phyloP scores from a whole-genome alignment of 306 rosid genomes.

The Quercus suber region DNA sequence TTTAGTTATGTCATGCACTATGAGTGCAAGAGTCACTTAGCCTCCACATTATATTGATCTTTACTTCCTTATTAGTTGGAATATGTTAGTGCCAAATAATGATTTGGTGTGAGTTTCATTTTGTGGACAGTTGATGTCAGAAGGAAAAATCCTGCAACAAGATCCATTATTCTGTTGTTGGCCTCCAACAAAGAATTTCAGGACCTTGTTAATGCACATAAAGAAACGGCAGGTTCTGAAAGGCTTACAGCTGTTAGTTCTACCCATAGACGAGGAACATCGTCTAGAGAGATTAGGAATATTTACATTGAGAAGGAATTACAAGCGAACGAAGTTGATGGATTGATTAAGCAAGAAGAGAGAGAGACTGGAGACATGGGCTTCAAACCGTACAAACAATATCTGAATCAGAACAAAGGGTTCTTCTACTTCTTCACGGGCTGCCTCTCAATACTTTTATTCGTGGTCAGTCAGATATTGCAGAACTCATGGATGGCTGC shows the following conservation, averaged over 20 bases:
- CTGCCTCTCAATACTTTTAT: constrained; percentile 14
- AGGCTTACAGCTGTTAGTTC: constrained; percentile 5
- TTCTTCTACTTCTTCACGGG: constrained; percentile 29
- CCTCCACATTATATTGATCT: no score
- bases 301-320: not conserved
- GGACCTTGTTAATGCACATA: constrained; percentile 58
- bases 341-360: constrained; percentile 52
- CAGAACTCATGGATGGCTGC: constrained; percentile 58
- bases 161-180: constrained; percentile 41
- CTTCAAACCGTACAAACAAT: constrained; percentile 51
- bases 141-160: constrained; percentile 39
- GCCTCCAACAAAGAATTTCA: constrained; percentile 45
- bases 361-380: constrained; percentile 52
- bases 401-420: constrained; percentile 47
- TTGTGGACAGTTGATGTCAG: constrained; percentile 45
- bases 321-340: constrained; percentile 19
- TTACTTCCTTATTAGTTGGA: not conserved
- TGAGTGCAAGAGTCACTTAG: no score
- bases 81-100: not conserved
- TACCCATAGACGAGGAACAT: not conserved
- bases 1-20: no score
- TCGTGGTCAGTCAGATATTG: constrained; percentile 32
- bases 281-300: constrained; percentile 18
- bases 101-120: not conserved
- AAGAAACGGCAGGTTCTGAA: constrained; percentile 37